A percentile compares a stretch with the other conserved stretches of the same genome.
Evolutionary conservation across 2,329 filamentous ascomycete species (phyloP).

Genomic region (Pyrenochaeta sp.): DNA sequence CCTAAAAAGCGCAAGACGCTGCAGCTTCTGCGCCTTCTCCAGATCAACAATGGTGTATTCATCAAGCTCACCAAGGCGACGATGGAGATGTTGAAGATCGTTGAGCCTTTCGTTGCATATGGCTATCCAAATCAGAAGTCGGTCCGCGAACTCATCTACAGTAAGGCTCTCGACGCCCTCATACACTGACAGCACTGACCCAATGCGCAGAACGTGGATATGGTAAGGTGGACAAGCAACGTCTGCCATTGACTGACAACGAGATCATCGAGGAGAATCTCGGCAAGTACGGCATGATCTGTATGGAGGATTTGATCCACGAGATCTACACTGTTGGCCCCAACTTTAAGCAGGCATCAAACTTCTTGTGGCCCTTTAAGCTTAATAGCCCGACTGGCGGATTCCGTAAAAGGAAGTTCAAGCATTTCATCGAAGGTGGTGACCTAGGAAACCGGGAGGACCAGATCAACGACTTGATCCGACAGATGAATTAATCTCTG

Average conservation of each 20-base stretch:
- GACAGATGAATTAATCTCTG: constrained; percentile 90
- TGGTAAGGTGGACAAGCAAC: constrained; percentile 99
- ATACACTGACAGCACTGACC: constrained; percentile 13
- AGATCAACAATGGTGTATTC: constrained; percentile 99
- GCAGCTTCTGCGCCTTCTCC: constrained; percentile 97
- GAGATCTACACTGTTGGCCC: constrained; percentile 96
- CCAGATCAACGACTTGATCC: constrained; percentile 94
- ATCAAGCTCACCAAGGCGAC: constrained; percentile 98
- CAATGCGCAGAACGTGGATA: constrained; percentile 76
- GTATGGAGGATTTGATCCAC: constrained; percentile 98
- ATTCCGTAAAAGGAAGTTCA: constrained; percentile 97
- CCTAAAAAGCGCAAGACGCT: constrained; percentile 99
- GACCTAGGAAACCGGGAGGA: constrained; percentile 99
- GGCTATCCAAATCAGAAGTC: constrained; percentile 99
- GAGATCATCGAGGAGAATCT: constrained; percentile 95
- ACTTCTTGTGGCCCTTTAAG: constrained; percentile 99
- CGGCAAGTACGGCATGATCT: constrained; percentile 97
- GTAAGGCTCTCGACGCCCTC: constrained; percentile 79
- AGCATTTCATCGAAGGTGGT: constrained; percentile 98
- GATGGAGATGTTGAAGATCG: constrained; percentile 93
- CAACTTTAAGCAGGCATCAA: constrained; percentile 97
- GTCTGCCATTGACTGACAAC: constrained; percentile 96
- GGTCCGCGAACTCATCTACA: constrained; percentile 99
- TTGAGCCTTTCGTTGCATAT: constrained; percentile 99
- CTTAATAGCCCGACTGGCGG: constrained; percentile 97